These are phyloP conservation scores for Yamadazyma siamensis DNA, from an alignment of 1,139 yeast species.

Conservation along the genomic window DNA sequence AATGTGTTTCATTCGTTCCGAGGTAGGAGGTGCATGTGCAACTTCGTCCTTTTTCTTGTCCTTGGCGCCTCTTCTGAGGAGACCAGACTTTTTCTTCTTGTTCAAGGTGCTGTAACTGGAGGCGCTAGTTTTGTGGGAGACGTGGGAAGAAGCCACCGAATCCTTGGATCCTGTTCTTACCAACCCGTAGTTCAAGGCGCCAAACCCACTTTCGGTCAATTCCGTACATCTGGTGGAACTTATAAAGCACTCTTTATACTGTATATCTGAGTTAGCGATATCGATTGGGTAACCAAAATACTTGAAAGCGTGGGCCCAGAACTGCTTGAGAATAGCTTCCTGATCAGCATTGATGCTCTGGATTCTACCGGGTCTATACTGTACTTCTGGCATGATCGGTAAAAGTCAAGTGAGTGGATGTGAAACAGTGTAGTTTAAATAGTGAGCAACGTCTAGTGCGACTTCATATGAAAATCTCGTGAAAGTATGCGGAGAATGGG, in stretches of 20 bases:
- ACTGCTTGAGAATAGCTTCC: slow-evolving; percentile 39
- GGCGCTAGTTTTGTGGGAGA: slow-evolving; percentile 23
- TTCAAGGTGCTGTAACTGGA: slow-evolving; percentile 14
- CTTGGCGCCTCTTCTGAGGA: slow-evolving; percentile 14
- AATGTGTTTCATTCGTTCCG: slow-evolving; percentile 28
- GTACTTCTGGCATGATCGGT: slow-evolving; percentile 5
- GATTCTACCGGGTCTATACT: slow-evolving; percentile 38
- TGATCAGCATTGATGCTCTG: slow-evolving; percentile 40
- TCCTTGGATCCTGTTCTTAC: slow-evolving; percentile 25
- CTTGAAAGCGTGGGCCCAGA: slow-evolving; percentile 37
- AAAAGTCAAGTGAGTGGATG: not conserved
- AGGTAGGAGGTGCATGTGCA: slow-evolving; percentile 17
- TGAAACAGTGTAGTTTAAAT: too few relatives aligned
- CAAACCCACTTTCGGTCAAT: slow-evolving; percentile 17
- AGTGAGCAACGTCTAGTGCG: too few relatives aligned
- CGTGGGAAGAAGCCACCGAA: slow-evolving; percentile 25
- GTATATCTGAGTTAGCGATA: slow-evolving; percentile 30
- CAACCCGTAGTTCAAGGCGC: slow-evolving; percentile 18
- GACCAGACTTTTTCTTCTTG: slow-evolving; percentile 18
- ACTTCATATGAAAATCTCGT: too few relatives aligned
- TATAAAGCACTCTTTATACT: slow-evolving; percentile 31
- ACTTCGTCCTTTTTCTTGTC: slow-evolving; percentile 8
- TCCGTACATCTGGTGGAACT: slow-evolving; percentile 25
- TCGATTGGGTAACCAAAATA: slow-evolving; percentile 37
- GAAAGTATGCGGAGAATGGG: too few relatives aligned